These are phyloP conservation scores for Teratosphaeria gauchensis DNA, from an alignment of 2,329 filamentous ascomycete genomes.

Conservation along the genomic window DNA sequence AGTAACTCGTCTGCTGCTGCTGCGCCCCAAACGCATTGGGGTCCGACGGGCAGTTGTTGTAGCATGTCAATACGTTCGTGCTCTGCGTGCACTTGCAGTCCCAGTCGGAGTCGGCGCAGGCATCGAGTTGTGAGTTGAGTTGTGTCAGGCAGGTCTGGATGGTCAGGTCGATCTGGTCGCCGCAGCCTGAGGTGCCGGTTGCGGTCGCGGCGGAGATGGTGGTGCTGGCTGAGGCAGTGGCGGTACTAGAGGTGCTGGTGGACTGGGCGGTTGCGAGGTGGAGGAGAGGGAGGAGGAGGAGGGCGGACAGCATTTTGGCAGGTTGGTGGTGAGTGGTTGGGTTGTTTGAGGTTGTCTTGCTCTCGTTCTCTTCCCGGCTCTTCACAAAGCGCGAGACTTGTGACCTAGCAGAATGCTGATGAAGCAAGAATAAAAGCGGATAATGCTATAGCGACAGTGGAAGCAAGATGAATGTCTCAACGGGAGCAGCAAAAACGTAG, in stretches of 20 bases:
- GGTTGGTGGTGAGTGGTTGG: not conserved
- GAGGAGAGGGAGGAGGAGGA: conserved; percentile 18
- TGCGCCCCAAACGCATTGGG: conserved; percentile 26
- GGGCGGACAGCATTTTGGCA: not conserved
- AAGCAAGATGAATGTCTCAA: not conserved
- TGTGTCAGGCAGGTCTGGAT: conserved; percentile 39
- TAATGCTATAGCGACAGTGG: not conserved
- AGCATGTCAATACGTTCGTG: conserved; percentile 39
- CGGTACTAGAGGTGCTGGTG: conserved; percentile 15
- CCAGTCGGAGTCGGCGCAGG: conserved; percentile 41
- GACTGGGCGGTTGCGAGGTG: conserved; percentile 32
- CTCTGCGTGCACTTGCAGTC: conserved; percentile 50
- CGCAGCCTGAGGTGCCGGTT: conserved; percentile 27
- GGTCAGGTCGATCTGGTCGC: conserved; percentile 36
- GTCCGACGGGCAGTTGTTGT: conserved; percentile 52
- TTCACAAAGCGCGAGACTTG: not conserved
- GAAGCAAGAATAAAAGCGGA: not conserved
- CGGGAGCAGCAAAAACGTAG: not conserved
- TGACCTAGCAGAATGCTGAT: not conserved
- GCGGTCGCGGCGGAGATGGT: conserved; percentile 6
- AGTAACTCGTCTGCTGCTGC: conserved; percentile 27
- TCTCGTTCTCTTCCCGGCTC: not conserved
- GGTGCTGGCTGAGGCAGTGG: conserved; percentile 9
- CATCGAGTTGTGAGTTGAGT: conserved; percentile 32
- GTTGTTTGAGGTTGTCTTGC: not conserved